A percentile compares a stretch with the other conserved stretches of the same genome.
Evolutionary conservation across 1,139 yeast genomes (phyloP).

Genomic region (Wickerhamomyces sp.): DNA sequence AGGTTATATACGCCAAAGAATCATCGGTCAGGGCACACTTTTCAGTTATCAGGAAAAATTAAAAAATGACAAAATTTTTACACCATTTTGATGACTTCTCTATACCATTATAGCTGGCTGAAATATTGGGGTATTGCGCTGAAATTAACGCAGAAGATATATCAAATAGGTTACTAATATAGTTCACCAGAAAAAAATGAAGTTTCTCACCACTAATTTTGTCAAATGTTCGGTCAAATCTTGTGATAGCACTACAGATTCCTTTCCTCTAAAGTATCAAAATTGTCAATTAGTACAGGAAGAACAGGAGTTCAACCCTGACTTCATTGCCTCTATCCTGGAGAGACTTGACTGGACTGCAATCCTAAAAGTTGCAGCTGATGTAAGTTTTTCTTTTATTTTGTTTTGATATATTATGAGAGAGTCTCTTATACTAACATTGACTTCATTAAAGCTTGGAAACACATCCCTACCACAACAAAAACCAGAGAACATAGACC

Average conservation of each 20-base stretch:
- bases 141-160: too few species aligned
- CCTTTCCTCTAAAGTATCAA: slow-evolving; percentile 75
- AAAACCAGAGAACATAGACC: slow-evolving; percentile 56
- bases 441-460: slow-evolving; percentile 40
- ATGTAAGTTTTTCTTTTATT: not conserved
- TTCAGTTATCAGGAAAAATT: too few species aligned
- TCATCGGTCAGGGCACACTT: too few species aligned
- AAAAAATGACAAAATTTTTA: too few species aligned
- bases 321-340: slow-evolving; percentile 69
- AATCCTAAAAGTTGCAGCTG: slow-evolving; percentile 59
- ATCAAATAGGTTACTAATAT: not conserved
- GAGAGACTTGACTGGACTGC: slow-evolving; percentile 90
- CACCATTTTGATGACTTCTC: too few species aligned
- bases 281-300: slow-evolving; percentile 70
- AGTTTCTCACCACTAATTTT: slow-evolving; percentile 89
- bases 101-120: too few species aligned
- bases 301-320: slow-evolving; percentile 80
- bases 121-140: too few species aligned
- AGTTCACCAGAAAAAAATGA: slow-evolving; percentile 45
- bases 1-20: too few species aligned
- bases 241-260: slow-evolving; percentile 68
- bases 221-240: slow-evolving; percentile 87
- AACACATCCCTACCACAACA: slow-evolving; percentile 56
- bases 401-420: slow-evolving; percentile 4
- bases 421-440: slow-evolving; percentile 1